These are phyloP conservation scores for Tardiomyces depauwii DNA, from an alignment of 1,139 yeast species.

Conservation along the genomic window DNA sequence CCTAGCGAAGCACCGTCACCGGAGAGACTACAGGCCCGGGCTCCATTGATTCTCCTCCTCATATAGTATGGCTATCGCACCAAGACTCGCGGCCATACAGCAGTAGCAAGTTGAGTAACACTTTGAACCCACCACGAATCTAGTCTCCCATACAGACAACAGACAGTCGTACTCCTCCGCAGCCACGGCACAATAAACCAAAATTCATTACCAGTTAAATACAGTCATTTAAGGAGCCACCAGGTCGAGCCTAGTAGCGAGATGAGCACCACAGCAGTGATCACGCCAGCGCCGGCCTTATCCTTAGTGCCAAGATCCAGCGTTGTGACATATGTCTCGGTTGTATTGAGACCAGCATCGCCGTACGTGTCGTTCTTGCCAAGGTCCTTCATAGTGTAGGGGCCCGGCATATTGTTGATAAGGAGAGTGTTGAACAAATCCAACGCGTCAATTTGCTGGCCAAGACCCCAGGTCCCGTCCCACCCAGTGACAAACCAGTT, in stretches of 20 bases:
- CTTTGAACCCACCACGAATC: too few relatives aligned
- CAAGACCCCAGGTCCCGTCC: conserved; percentile 80
- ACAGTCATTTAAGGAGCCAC: not conserved
- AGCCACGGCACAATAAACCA: too few relatives aligned
- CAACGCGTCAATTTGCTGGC: conserved; percentile 85
- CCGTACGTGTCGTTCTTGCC: conserved; percentile 5
- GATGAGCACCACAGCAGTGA: conserved; percentile 64
- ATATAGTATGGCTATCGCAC: too few relatives aligned
- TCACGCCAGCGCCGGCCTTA: conserved; percentile 79
- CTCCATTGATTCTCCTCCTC: too few relatives aligned
- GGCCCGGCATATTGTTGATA: conserved; percentile 29
- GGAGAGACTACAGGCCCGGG: too few relatives aligned
- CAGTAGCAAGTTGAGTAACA: too few relatives aligned
- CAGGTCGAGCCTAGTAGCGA: not conserved
- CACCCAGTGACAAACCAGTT: conserved; percentile 65
- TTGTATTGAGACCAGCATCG: conserved; percentile 15
- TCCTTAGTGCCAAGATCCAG: conserved; percentile 51
- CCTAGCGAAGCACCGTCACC: too few relatives aligned
- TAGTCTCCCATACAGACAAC: too few relatives aligned
- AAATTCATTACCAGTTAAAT: too few relatives aligned
- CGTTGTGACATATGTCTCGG: conserved; percentile 28
- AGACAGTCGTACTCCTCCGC: too few relatives aligned
- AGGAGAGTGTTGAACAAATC: conserved; percentile 57
- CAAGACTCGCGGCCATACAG: too few relatives aligned
- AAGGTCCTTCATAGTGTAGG: conserved; percentile 25